Percentiles rank a stretch among this genome's conserved stretches.
phyloP scores from a whole-genome alignment of 257 asterid species.

The Fraxinus excelsior region DNA sequence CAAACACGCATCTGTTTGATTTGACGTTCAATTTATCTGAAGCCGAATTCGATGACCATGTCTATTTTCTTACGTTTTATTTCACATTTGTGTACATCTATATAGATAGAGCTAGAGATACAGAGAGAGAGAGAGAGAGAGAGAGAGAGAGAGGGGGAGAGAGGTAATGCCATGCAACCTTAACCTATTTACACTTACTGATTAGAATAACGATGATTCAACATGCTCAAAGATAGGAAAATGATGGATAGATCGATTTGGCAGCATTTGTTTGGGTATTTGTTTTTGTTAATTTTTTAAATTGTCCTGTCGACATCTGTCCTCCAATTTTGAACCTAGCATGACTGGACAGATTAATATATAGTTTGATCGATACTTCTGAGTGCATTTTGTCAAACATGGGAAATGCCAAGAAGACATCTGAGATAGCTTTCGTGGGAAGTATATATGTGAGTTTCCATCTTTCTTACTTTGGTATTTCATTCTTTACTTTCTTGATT shows the following conservation, averaged over 20 bases:
- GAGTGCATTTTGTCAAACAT: background rate
- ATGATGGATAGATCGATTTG: too few relatives aligned
- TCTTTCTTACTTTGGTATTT: background rate
- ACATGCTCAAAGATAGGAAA: too few relatives aligned
- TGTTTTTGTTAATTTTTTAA: too few relatives aligned
- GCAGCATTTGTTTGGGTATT: too few relatives aligned
- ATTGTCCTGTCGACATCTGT: too few relatives aligned
- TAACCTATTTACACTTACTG: too few relatives aligned
- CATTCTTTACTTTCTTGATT: background rate
- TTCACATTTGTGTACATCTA: slow-evolving; percentile 25
- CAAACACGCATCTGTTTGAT: background rate
- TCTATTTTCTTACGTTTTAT: slow-evolving; percentile 8
- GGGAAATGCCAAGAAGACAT: background rate
- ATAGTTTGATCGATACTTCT: background rate
- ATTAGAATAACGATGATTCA: too few relatives aligned
- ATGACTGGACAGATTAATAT: too few relatives aligned
- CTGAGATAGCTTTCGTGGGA: background rate
- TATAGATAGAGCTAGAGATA: background rate
- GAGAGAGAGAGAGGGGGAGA: too few relatives aligned
- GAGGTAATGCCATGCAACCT: background rate
- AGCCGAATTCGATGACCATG: slow-evolving; percentile 37
- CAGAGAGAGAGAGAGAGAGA: background rate
- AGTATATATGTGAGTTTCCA: background rate
- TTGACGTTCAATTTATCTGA: slow-evolving; percentile 15
- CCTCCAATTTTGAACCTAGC: too few relatives aligned